These are phyloP conservation scores for Fagus sylvatica DNA, from an alignment of 306 rosid genomes.

Conservation along the genomic window DNA sequence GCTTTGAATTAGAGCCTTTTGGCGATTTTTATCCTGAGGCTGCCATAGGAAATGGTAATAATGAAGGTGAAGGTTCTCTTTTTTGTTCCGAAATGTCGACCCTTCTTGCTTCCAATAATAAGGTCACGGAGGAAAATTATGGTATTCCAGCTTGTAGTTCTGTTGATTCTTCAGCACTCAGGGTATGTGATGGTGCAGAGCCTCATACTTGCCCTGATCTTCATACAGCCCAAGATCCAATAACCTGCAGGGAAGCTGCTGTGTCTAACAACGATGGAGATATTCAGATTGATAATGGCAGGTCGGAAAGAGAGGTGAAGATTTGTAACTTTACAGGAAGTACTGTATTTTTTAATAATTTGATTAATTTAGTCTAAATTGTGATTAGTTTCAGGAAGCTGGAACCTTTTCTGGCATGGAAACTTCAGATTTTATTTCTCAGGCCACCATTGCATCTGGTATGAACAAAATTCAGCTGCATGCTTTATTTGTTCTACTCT, in stretches of 20 bases:
- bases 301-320: conserved; percentile 38
- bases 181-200: conserved; percentile 37
- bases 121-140: conserved; percentile 31
- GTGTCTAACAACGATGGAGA: conserved; percentile 15
- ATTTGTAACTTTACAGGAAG: not conserved
- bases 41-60: not conserved
- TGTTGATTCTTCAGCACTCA: conserved; percentile 13
- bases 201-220: conserved; percentile 28
- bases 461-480: conserved; percentile 3
- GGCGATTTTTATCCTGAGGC: conserved; percentile 20
- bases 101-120: conserved; percentile 25
- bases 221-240: conserved; percentile 23
- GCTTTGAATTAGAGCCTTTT: conserved; percentile 57
- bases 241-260: conserved; percentile 12
- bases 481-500: conserved; percentile 5
- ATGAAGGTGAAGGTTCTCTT: conserved; percentile 20
- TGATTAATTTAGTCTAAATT: conserved; percentile 3
- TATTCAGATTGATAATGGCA: conserved; percentile 22
- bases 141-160: conserved; percentile 27
- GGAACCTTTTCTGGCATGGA: conserved; percentile 26
- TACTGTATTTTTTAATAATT: not conserved
- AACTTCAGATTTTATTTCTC: conserved; percentile 8
- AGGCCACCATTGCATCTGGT: conserved; percentile 31
- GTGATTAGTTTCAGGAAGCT: conserved; percentile 49
- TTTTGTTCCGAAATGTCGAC: conserved; percentile 31